Percentiles rank a stretch among this genome's conserved stretches.
Evolutionary conservation across 805 yeast species (phyloP).

Genomic region (Wickerhamiella alocasiicola): DNA sequence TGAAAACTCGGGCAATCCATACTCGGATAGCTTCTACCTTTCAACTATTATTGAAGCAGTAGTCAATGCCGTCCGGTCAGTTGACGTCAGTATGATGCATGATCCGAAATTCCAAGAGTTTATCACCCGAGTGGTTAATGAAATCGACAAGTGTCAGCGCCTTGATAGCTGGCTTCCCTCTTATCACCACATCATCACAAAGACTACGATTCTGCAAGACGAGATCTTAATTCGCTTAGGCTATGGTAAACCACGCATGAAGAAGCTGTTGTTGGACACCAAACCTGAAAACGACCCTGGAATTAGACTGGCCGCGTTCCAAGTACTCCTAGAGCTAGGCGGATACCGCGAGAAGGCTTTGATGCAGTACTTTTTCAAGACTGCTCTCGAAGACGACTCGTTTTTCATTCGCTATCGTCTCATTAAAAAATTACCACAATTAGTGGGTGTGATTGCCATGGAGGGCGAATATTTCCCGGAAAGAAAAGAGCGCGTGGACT

Average conservation of each 20-base stretch:
- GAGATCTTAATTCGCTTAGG: slow-evolving; percentile 47
- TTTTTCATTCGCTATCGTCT: slow-evolving; percentile 40
- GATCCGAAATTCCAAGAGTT: slow-evolving; percentile 24
- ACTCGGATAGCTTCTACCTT: slow-evolving; percentile 59
- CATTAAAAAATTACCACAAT: slow-evolving; percentile 34
- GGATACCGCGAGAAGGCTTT: slow-evolving; percentile 57
- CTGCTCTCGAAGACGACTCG: slow-evolving; percentile 44
- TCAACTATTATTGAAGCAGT: slow-evolving; percentile 45
- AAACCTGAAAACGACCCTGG: slow-evolving; percentile 35
- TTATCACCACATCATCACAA: slow-evolving; percentile 42
- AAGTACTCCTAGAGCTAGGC: slow-evolving; percentile 58
- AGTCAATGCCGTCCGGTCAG: slow-evolving; percentile 29
- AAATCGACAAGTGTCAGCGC: slow-evolving; percentile 60
- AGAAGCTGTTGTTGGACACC: slow-evolving; percentile 45
- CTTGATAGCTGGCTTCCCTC: slow-evolving; percentile 84
- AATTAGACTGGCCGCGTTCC: slow-evolving; percentile 55
- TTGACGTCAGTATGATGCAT: slow-evolving; percentile 10
- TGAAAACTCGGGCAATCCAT: slow-evolving; percentile 70
- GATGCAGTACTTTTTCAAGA: slow-evolving; percentile 47
- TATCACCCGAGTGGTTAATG: slow-evolving; percentile 41
- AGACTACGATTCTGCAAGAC: slow-evolving; percentile 46
- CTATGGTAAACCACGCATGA: slow-evolving; percentile 37
- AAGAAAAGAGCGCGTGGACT: slow-evolving; percentile 18
- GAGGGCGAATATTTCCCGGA: slow-evolving; percentile 34
- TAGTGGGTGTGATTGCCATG: slow-evolving; percentile 56